Percentiles rank a stretch among this genome's conserved stretches.
Evolutionary conservation across 2,329 filamentous ascomycete species (phyloP).

Genomic region (Macrophomina phaseolina): DNA sequence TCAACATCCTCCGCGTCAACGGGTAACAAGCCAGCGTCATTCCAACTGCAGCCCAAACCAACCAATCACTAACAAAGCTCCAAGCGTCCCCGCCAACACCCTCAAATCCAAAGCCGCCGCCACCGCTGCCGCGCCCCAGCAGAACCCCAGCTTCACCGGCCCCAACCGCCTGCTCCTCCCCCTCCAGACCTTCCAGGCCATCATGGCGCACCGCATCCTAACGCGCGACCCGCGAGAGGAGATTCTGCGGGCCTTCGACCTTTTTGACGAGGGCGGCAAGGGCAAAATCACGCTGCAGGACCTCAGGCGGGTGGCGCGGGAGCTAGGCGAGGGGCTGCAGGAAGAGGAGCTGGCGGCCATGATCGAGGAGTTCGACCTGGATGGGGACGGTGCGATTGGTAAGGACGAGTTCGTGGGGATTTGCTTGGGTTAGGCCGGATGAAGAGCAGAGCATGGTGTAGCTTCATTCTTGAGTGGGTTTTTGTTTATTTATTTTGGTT

Average conservation of each 20-base stretch:
- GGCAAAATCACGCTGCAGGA: conserved; percentile 90
- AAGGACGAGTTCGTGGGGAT: conserved; percentile 71
- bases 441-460: too few species aligned
- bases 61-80: conserved; percentile 37
- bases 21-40: conserved; percentile 58
- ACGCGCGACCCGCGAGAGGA: conserved; percentile 88
- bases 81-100: conserved; percentile 32
- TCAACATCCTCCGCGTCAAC: conserved; percentile 78
- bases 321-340: conserved; percentile 89
- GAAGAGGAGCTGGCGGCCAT: conserved; percentile 93
- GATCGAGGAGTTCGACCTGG: conserved; percentile 97
- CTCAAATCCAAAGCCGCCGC: conserved; percentile 32
- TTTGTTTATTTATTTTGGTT: too few species aligned
- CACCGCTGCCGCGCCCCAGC: neutral
- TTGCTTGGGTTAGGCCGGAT: conserved; percentile 54
- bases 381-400: conserved; percentile 80
- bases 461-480: too few species aligned
- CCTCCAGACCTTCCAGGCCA: conserved; percentile 72
- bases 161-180: conserved; percentile 72
- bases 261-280: conserved; percentile 93
- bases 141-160: conserved; percentile 38
- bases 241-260: conserved; percentile 85
- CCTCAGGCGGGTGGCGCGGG: conserved; percentile 82
- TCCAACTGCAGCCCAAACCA: conserved; percentile 22
- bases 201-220: conserved; percentile 79